Evolutionary conservation across 345 rosid species (phyloP).

Genomic region (Gossypium anomalum): DNA sequence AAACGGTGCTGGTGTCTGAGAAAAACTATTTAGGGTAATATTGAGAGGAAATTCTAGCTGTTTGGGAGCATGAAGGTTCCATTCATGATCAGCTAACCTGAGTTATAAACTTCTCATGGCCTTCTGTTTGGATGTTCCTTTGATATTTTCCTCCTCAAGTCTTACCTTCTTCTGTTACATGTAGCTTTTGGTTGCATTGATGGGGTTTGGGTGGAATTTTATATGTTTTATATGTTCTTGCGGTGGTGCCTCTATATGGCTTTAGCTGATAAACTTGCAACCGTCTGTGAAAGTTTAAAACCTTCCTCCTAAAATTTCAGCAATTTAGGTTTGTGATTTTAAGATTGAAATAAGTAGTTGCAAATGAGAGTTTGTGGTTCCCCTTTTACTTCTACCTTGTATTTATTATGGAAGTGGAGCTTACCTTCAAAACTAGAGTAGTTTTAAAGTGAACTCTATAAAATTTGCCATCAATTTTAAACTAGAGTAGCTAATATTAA

Average conservation of each 20-base stretch:
- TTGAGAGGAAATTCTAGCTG: background rate
- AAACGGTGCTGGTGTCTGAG: background rate
- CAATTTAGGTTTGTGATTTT: background rate
- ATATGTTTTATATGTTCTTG: background rate
- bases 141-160: background rate
- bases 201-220: background rate
- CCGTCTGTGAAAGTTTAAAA: background rate
- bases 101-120: background rate
- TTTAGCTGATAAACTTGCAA: background rate
- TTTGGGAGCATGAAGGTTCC: background rate
- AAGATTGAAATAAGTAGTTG: background rate
- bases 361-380: background rate
- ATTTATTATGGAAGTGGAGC: background rate
- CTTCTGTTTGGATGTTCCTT: background rate
- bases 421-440: background rate
- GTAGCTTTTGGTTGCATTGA: background rate
- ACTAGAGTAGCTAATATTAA: background rate
- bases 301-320: background rate
- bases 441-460: background rate
- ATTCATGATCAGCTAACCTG: background rate
- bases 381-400: background rate
- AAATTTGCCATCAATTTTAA: background rate
- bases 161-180: background rate
- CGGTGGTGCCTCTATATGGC: background rate
- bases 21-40: background rate